Evolutionary conservation across 345 rosid genomes (phyloP), one percentile per base, ranked within the genome.

Genomic region (Populus euphratica): DNA sequence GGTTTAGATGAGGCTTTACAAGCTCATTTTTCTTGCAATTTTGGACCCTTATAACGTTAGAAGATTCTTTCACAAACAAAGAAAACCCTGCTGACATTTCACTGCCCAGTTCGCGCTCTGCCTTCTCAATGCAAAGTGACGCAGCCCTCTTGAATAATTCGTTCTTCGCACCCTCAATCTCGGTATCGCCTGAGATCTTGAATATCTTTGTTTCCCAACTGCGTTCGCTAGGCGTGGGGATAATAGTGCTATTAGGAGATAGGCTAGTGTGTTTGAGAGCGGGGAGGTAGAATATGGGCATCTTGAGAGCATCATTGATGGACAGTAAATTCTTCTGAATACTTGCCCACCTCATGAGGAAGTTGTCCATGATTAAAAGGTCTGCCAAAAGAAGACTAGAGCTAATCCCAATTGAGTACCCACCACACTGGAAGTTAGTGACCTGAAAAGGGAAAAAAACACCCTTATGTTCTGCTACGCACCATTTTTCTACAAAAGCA

Each of bases 391-490:
- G 74, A 64, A 95, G 75, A 75, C 94, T 95, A 83, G 94, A 90
- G 82, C 97, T 93, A 49, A 93, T 81, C 73, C 98, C 99, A 76
- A 95, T 70, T 5, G 98, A 90, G 77, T 93, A 93, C 65, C 99
- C 99, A 8, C 99, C 95, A 43, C 96, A 89, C 80, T 87, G 84
- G 79, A 95, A 95, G 81, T 90, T 89, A 0, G 97, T 93, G 70
- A 94, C 97, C 97, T 94, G 16, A 50, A 49, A 41, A 39, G 39
- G 70, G 41, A 9, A 31, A 65, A n/a, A 50, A 33, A 27, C 36
- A 33, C 36, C 36, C 5, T 33, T 4, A 33, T 33, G 36, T 33
- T 33, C 36, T 33, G 36, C 36, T 33, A 33, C 36, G 36, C 36
- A 4, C 36, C 36, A 33, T 5, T 33, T 33, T 33, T 33, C 36